phyloP scores from a whole-genome alignment of 495 filamentous ascomycete species.

The Xylaria flabelliformis region DNA sequence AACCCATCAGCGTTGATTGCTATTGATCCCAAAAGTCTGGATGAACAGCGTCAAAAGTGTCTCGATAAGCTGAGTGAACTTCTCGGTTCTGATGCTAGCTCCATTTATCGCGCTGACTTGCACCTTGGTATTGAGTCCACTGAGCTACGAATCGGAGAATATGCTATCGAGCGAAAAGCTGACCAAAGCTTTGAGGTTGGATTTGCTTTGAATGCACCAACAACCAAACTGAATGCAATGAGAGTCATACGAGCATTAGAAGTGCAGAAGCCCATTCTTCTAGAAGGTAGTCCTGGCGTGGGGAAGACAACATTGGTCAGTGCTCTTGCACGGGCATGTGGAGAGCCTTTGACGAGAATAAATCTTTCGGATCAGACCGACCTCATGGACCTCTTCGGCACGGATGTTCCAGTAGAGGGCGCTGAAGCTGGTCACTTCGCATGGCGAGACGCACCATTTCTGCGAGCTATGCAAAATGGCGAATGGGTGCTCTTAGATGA shows the following conservation, averaged over 20 bases:
- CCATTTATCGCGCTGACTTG: conserved; percentile 66
- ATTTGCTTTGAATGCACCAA: conserved; percentile 86
- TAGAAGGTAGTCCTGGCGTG: conserved; percentile 96
- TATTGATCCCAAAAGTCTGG: conserved; percentile 63
- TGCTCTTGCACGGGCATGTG: conserved; percentile 78
- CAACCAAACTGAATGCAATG: conserved; percentile 87
- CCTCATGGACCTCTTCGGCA: conserved; percentile 95
- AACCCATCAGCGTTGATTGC: conserved; percentile 87
- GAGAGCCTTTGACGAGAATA: conserved; percentile 84
- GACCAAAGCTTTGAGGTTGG: conserved; percentile 59
- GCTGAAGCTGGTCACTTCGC: conserved; percentile 84
- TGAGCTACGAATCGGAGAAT: conserved; percentile 71
- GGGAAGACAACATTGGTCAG: conserved; percentile 94
- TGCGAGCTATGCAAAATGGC: conserved; percentile 93
- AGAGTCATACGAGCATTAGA: conserved; percentile 90
- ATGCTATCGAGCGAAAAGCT: conserved; percentile 63
- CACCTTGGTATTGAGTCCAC: conserved; percentile 51
- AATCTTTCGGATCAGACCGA: conserved; percentile 98
- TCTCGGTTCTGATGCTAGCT: conserved; percentile 64
- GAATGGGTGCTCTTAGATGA: conserved; percentile 97
- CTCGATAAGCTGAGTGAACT: conserved; percentile 73
- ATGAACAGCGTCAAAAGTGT: conserved; percentile 69
- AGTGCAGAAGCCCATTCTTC: conserved; percentile 83
- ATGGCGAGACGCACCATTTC: conserved; percentile 94
- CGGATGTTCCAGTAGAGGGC: conserved; percentile 93